Evolutionary conservation across 2,329 filamentous ascomycete genomes (phyloP), one percentile per base, ranked within the genome.

Genomic region (Hypoxylon sp.): DNA sequence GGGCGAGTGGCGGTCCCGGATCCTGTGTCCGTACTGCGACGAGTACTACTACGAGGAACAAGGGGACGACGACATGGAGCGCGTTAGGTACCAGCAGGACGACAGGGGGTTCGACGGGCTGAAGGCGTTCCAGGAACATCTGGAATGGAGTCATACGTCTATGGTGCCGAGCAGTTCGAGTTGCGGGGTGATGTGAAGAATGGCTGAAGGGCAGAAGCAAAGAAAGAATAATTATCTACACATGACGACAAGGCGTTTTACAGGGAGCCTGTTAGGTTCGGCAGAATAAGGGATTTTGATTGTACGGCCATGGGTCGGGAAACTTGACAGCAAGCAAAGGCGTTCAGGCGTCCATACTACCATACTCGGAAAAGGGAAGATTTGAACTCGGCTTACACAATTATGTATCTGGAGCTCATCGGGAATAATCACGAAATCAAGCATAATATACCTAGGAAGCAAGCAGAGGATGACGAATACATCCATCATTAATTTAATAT

Each of bases 1-100:
- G 7, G 81, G 83, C 46, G 84, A 84, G 65, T 88, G 84, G 82
- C 78, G 80, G 60, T 81, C 84, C 2, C 76, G 80, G 15, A 71
- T 87, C 13, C 70, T 84, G 30, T 88, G 86, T 60, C 84, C 85
- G 1, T 85, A 82, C 64, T 88, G 86, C 73, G 86, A 88, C 67
- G 81, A 84, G 48, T 83, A 82, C 57, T 79, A 77, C 58, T 81
- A 81, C 71, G 75, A 80, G 46, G 80, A 81, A 67, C 79, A 80
- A 26, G 79, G 80, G 34, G 82, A 84, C 60, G 83, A 82, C 65
- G 83, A 85, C 43, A 84, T 84, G 65, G 84, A 85, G 47, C 71
- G 79, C 34, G 77, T 82, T 52, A 78, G 76, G 26, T 83, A 82
- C 15, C 79, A 80, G 13, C 78, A 79, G 65, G 79, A 84, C 56